Evolutionary conservation across 2,329 filamentous ascomycete genomes (phyloP).

Genomic region (Truncatella angustata): DNA sequence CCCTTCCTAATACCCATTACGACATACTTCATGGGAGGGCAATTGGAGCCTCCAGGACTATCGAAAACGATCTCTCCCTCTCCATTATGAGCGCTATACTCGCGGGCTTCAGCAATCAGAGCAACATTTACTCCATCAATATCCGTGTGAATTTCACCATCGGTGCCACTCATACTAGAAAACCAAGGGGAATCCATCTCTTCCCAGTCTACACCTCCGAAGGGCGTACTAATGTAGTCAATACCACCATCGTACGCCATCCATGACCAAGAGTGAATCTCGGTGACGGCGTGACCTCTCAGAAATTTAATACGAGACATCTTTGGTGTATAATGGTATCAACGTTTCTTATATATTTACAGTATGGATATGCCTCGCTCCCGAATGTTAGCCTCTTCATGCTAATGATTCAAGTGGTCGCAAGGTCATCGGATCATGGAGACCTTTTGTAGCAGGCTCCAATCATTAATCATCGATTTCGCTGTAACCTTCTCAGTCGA

Average conservation of each 20-base stretch:
- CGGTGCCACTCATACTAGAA: neutral
- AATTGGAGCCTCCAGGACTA: neutral
- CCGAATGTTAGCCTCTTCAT: too few species aligned
- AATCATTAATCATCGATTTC: too few species aligned
- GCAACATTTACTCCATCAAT: neutral
- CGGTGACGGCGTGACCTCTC: neutral
- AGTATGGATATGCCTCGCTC: too few species aligned
- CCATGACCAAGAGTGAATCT: slow-evolving; percentile 9
- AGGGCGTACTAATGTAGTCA: neutral
- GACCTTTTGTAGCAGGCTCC: too few species aligned
- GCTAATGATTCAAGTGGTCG: too few species aligned
- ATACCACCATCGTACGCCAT: slow-evolving; percentile 3
- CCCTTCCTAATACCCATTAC: neutral
- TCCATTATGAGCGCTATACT: neutral
- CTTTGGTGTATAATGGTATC: neutral
- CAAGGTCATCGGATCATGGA: too few species aligned
- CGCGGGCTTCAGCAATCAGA: neutral
- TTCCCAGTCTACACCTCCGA: neutral
- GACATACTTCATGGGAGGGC: neutral
- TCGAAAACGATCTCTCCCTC: neutral
- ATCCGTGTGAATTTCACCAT: neutral
- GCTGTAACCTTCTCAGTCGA: too few species aligned
- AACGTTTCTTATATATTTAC: too few species aligned
- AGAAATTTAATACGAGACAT: neutral
- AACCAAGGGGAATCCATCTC: neutral